Evolutionary conservation across 306 rosid species (phyloP), one percentile per base, ranked within the genome.

Genomic region (Pyrus communis): DNA sequence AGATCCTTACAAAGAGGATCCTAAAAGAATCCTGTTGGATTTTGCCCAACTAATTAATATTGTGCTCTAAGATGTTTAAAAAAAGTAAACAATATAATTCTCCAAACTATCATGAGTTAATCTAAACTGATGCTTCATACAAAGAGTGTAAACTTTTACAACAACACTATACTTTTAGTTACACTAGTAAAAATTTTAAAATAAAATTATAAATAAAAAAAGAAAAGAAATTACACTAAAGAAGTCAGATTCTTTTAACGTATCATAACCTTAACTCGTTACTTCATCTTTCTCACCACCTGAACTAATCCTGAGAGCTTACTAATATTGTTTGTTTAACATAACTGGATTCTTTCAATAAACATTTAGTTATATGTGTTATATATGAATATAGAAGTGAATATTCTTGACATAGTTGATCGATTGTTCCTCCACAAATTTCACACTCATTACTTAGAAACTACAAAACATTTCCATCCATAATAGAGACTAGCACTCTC

Each of bases 21-120:
- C 2, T 0, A 0, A 38, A 0, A 38, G 2, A 7, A 38, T 38
- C 0, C 10, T 38, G 9, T 7, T 38, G 42, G 42, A 38, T 7
- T 15, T 51, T 51, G 21, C 55, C 18, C 55, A 51, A 5, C 21
- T 14, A 5, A 18, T 2, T 17, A 51, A 51, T 51, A 17, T 51
- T 51, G 55, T 13, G 21, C 17, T 51, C 9, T 19, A 15, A 51
- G 17, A 51, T 51, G 21, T 18, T 51, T 5, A 0, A 38, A 38
- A 38, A 38, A 7, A 1, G 42, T 7, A 38, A 38, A 38, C 42
- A 38, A 38, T 7, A 38, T 38, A 38, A 38, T 38, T 38, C 10
- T 2, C 42, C 42, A 38, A 38, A 38, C 42, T 38, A 38, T 38
- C 2, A 38, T 38, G 42, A 38, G 42, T 38, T 38, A 38, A 38